phyloP scores from a whole-genome alignment of 768 basidiomycete species.

The Gymnopilus junonius region DNA sequence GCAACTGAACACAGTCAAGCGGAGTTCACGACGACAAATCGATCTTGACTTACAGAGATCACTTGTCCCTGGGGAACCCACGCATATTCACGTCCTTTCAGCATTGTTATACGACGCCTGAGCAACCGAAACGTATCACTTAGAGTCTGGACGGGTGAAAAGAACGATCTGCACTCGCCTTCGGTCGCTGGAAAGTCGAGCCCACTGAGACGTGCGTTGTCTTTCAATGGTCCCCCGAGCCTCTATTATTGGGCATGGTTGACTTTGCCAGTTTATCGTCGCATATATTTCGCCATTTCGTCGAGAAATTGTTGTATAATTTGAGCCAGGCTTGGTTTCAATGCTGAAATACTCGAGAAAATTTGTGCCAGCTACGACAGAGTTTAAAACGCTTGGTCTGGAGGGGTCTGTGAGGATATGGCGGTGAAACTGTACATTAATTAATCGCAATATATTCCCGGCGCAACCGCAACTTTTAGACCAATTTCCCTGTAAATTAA shows the following conservation, averaged over 20 bases:
- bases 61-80: conserved; percentile 39
- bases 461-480: too few relatives aligned
- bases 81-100: conserved; percentile 41
- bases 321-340: conserved; percentile 29
- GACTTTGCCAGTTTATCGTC: conserved; percentile 45
- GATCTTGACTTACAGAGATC: conserved; percentile 25
- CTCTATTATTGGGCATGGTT: conserved; percentile 36
- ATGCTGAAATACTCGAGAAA: conserved; percentile 42
- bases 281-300: conserved; percentile 39
- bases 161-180: conserved; percentile 34
- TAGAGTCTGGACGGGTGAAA: neutral
- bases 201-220: conserved; percentile 46
- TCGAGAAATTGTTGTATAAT: conserved; percentile 44
- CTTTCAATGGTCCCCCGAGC: conserved; percentile 36
- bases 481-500: too few relatives aligned
- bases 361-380: conserved; percentile 45
- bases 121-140: neutral
- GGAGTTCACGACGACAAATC: neutral
- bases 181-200: conserved; percentile 43
- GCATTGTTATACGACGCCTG: conserved; percentile 43
- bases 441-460: too few relatives aligned
- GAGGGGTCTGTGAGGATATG: conserved; percentile 38
- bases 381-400: conserved; percentile 43
- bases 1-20: neutral
- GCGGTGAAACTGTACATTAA: too few relatives aligned